Percentiles rank a stretch among this genome's conserved stretches.
These are phyloP conservation scores for Alternaria postmessia DNA, from an alignment of 2,329 filamentous ascomycete genomes.

Conservation along the genomic window DNA sequence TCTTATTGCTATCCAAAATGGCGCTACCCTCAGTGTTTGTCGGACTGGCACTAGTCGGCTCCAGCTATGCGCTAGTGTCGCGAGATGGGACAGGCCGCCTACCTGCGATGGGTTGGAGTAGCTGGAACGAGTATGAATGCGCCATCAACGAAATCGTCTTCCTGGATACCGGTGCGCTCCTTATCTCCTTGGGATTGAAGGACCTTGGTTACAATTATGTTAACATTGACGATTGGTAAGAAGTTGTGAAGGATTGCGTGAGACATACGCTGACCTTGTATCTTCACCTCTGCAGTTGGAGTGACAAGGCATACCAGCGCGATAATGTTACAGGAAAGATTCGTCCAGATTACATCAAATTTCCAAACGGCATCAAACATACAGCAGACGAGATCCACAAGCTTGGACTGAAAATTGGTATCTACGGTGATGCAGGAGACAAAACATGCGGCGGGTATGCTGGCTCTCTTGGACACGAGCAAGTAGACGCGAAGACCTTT, in stretches of 20 bases:
- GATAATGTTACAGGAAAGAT: constrained; percentile 46
- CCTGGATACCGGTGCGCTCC: constrained; percentile 22
- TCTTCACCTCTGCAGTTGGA: constrained; percentile 48
- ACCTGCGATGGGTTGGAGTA: constrained; percentile 36
- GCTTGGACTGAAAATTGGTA: constrained; percentile 67
- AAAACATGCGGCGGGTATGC: constrained; percentile 65
- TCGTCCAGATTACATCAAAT: constrained; percentile 60
- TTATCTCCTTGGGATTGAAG: constrained; percentile 31
- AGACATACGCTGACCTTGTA: background rate
- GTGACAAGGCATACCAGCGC: constrained; percentile 54
- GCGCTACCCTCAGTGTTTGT: background rate
- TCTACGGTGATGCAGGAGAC: constrained; percentile 65
- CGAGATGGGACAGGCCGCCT: constrained; percentile 27
- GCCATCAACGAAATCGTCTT: constrained; percentile 33
- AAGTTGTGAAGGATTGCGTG: background rate
- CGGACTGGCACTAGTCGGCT: background rate
- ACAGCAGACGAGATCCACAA: constrained; percentile 63
- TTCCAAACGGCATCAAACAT: constrained; percentile 66
- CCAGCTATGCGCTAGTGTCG: constrained; percentile 13
- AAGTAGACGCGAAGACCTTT: constrained; percentile 64
- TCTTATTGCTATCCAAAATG: background rate
- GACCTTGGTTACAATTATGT: constrained; percentile 55
- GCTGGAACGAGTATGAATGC: constrained; percentile 35
- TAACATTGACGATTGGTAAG: constrained; percentile 66
- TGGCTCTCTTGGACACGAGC: constrained; percentile 64